Conservation (phyloP, 2,329 filamentous ascomycete genomes). For the Chaetomium sp. region DNA sequence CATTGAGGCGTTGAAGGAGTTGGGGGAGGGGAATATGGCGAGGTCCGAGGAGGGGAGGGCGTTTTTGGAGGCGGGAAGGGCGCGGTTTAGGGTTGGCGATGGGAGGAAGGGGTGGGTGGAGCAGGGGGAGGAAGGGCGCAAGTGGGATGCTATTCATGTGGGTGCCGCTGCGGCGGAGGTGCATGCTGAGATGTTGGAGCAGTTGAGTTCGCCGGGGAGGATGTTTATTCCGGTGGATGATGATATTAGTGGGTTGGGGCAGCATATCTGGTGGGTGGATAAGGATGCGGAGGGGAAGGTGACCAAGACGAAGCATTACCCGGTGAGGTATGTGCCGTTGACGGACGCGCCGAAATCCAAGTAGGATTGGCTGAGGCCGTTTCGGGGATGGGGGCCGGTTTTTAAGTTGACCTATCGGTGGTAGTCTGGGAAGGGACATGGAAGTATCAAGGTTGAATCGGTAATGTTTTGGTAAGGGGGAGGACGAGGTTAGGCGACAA, state of each 20-base stretch:
- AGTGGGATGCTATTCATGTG: conserved; percentile 94
- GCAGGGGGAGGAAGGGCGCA: conserved; percentile 48
- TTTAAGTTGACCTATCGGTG: too few species aligned
- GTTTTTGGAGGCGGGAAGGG: conserved; percentile 65
- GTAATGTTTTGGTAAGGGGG: background rate
- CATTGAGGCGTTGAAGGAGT: conserved; percentile 62
- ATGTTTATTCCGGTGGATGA: conserved; percentile 78
- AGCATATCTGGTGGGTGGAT: conserved; percentile 74
- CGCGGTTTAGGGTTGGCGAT: conserved; percentile 75
- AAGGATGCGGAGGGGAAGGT: conserved; percentile 68
- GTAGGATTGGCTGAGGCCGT: background rate
- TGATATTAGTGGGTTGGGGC: conserved; percentile 46
- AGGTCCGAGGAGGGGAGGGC: conserved; percentile 61
- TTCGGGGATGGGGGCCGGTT: too few species aligned
- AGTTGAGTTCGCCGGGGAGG: conserved; percentile 76
- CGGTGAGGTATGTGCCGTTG: conserved; percentile 75
- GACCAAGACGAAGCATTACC: conserved; percentile 63
- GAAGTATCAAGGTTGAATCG: background rate
- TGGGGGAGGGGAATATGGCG: conserved; percentile 66
- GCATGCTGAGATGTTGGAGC: conserved; percentile 71
- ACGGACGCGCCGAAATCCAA: conserved; percentile 62
- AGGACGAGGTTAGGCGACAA: too few species aligned
- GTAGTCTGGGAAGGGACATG: too few species aligned
- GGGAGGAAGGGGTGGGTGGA: conserved; percentile 67
- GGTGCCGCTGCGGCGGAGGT: conserved; percentile 79